Conservation (phyloP, 208 protist species). For the Porcisia hertigi region DNA sequence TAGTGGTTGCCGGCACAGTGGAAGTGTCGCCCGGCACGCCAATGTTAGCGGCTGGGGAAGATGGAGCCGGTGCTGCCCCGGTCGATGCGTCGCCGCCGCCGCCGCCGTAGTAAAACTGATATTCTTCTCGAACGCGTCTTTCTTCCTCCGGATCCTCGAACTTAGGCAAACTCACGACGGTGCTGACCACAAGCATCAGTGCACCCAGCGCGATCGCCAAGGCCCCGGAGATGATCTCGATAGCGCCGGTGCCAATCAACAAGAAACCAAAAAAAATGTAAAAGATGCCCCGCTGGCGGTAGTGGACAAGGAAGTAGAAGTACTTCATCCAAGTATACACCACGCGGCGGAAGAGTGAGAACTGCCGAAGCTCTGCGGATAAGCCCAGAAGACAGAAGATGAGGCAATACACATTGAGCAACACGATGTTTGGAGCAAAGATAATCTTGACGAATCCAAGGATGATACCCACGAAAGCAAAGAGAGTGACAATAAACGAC, state of each 20-base stretch:
- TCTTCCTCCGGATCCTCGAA: conserved; percentile 56
- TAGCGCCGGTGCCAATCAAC: conserved; percentile 34
- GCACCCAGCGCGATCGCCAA: conserved; percentile 51
- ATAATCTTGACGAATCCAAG: conserved; percentile 38
- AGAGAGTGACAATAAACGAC: conserved; percentile 32
- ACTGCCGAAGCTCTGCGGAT: conserved; percentile 71
- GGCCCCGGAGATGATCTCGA: conserved; percentile 46
- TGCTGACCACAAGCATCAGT: conserved; percentile 60
- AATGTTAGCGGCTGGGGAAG: background rate
- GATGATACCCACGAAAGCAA: conserved; percentile 50
- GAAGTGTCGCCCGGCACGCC: conserved; percentile 4
- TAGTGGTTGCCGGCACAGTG: background rate
- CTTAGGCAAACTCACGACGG: conserved; percentile 50
- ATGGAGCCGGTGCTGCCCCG: conserved; percentile 2
- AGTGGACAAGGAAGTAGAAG: conserved; percentile 77
- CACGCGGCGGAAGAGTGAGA: conserved; percentile 42
- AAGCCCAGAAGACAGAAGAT: conserved; percentile 70
- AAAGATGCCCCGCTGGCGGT: conserved; percentile 60
- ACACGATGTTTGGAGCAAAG: conserved; percentile 11
- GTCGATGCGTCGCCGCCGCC: background rate
- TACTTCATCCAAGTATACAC: conserved; percentile 72
- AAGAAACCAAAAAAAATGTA: conserved; percentile 82
- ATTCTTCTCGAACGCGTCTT: conserved; percentile 35
- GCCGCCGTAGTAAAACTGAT: conserved; percentile 23
- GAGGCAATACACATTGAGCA: conserved; percentile 68